Evolutionary conservation across 352 stramenopile species (phyloP).

Genomic region (Globisporangium okanoganense): DNA sequence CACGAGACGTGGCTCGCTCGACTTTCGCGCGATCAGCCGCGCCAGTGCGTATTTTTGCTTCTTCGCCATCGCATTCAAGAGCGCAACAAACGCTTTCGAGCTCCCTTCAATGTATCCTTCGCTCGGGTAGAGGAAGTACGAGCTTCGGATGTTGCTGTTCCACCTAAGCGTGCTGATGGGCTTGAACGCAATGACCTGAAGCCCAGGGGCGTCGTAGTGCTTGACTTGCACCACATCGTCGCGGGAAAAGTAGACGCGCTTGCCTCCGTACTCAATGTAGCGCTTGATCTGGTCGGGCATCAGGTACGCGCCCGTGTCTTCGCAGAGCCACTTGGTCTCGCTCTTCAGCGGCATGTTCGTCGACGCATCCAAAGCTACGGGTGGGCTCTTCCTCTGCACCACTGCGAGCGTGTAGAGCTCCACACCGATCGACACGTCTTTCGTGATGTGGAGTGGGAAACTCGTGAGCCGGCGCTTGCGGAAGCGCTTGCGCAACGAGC

Average conservation of each 20-base stretch:
- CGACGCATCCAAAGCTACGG: conserved; percentile 58
- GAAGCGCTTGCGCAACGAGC: conserved; percentile 75
- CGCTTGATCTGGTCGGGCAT: conserved; percentile 71
- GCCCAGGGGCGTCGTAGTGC: conserved; percentile 62
- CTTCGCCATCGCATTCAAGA: conserved; percentile 61
- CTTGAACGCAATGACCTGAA: conserved; percentile 84
- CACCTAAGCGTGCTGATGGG: conserved; percentile 48
- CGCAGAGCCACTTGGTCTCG: conserved; percentile 83
- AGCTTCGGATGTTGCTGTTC: conserved; percentile 64
- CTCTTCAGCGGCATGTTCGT: conserved; percentile 75
- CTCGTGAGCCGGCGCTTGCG: conserved; percentile 71
- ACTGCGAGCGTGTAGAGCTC: conserved; percentile 69
- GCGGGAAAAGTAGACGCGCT: conserved; percentile 75
- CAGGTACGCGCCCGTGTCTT: conserved; percentile 74
- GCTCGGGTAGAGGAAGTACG: conserved; percentile 83
- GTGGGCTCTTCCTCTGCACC: conserved; percentile 54
- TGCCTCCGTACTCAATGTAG: conserved; percentile 70
- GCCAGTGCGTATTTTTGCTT: conserved; percentile 67
- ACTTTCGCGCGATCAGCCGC: conserved; percentile 66
- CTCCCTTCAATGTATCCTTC: conserved; percentile 80
- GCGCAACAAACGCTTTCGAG: conserved; percentile 58
- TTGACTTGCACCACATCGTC: conserved; percentile 82
- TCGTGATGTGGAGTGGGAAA: conserved; percentile 62
- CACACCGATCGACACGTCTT: conserved; percentile 72
- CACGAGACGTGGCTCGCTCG: conserved; percentile 72